A percentile compares a stretch with the other conserved stretches of the same genome.
Evolutionary conservation across 2,329 filamentous ascomycete genomes (phyloP).

Genomic region (Teratosphaeria zuluensis): DNA sequence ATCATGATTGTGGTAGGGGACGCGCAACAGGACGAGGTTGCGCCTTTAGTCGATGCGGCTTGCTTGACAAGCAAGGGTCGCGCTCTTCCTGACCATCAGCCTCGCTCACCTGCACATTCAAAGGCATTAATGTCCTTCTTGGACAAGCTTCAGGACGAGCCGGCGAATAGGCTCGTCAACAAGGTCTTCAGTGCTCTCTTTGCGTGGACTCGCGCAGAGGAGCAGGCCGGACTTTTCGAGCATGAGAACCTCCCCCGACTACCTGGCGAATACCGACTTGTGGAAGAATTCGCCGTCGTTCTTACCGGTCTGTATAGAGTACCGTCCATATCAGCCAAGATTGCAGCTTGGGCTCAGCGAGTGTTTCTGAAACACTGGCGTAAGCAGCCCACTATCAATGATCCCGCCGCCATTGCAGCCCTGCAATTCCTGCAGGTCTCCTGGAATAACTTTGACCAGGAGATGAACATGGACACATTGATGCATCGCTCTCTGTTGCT

Average conservation of each 20-base stretch:
- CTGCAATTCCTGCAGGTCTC: neutral
- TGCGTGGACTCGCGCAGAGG: neutral
- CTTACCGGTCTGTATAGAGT: neutral
- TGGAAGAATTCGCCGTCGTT: neutral
- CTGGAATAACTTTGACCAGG: neutral
- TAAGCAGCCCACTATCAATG: neutral
- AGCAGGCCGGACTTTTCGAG: neutral
- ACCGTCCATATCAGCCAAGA: neutral
- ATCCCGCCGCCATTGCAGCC: neutral
- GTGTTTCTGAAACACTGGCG: constrained; percentile 3
- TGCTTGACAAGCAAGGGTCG: neutral
- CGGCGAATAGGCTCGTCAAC: neutral
- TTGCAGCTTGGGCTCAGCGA: neutral
- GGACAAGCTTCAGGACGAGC: neutral
- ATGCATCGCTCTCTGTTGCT: constrained; percentile 27
- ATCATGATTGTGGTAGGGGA: neutral
- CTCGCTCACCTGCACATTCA: neutral
- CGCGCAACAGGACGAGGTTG: neutral
- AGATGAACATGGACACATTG: neutral
- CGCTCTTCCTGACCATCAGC: neutral
- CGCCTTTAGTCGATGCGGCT: neutral
- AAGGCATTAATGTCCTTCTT: neutral
- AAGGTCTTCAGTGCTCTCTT: neutral
- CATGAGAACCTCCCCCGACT: neutral
- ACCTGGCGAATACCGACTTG: neutral